phyloP scores from a whole-genome alignment of 768 basidiomycete species.

The Cyclocybe cylindracea region DNA sequence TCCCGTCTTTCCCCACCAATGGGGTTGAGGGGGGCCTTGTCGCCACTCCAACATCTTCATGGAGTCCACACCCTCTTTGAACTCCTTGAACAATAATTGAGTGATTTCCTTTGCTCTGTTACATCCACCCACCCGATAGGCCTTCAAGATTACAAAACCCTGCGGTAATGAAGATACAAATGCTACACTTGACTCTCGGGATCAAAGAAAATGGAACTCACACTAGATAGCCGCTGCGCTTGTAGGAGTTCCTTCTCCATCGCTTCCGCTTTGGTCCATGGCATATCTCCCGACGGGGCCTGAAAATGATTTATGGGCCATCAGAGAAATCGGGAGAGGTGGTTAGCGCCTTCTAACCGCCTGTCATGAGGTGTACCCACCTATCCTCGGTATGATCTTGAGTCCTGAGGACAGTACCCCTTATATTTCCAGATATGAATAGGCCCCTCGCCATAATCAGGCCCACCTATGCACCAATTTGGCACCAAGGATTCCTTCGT shows the following conservation, averaged over 20 bases:
- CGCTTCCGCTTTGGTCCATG: constrained; percentile 28
- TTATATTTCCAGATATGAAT: too few species aligned
- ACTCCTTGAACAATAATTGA: constrained; percentile 22
- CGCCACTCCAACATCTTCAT: constrained; percentile 21
- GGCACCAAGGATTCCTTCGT: too few species aligned
- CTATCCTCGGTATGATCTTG: too few species aligned
- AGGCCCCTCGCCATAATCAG: too few species aligned
- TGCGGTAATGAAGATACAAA: constrained; percentile 4
- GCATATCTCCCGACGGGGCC: constrained; percentile 10
- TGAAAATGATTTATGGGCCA: neutral
- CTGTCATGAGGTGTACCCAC: too few species aligned
- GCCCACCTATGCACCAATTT: too few species aligned
- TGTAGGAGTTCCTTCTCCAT: constrained; percentile 16
- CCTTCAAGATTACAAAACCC: constrained; percentile 33
- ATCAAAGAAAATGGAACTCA: constrained; percentile 5
- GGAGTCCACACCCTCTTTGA: constrained; percentile 24
- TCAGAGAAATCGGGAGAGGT: too few species aligned
- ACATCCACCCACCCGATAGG: constrained; percentile 26
- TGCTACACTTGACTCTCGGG: neutral
- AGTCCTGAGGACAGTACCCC: too few species aligned
- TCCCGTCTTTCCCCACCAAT: constrained; percentile 10
- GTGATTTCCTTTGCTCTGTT: neutral
- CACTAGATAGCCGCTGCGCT: constrained; percentile 18
- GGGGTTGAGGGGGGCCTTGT: constrained; percentile 3
- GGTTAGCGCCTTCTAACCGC: too few species aligned